Conservation (phyloP, 2,329 filamentous ascomycete genomes). For the Apiospora saccharicola region DNA sequence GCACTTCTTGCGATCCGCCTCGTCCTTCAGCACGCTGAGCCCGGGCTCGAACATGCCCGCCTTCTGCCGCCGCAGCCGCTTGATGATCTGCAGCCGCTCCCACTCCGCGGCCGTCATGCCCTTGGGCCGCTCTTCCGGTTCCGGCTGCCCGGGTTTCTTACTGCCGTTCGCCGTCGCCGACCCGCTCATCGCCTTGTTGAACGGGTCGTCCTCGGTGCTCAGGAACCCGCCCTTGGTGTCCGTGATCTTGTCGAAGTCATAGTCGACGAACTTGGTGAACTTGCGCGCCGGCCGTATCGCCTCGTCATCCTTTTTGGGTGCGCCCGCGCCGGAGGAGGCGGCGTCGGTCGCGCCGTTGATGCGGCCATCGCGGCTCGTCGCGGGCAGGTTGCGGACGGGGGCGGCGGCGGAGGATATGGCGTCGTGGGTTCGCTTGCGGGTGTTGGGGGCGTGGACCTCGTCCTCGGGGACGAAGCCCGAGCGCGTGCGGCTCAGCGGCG, state of each 20-base stretch:
- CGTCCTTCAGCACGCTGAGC: constrained; percentile 74
- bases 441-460: constrained; percentile 65
- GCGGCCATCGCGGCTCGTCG: constrained; percentile 75
- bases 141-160: constrained; percentile 40
- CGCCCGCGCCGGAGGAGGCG: constrained; percentile 39
- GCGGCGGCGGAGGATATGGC: constrained; percentile 59
- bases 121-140: constrained; percentile 72
- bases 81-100: constrained; percentile 82
- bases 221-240: constrained; percentile 97
- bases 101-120: constrained; percentile 92
- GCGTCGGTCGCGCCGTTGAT: constrained; percentile 45
- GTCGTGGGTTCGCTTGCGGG: constrained; percentile 74
- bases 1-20: constrained; percentile 74
- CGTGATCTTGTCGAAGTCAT: constrained; percentile 97
- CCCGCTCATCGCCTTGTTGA: constrained; percentile 78
- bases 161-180: constrained; percentile 42
- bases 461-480: constrained; percentile 77
- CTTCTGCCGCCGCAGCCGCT: constrained; percentile 75
- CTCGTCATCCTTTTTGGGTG: constrained; percentile 47
- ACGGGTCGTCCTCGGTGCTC: constrained; percentile 88
- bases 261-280: constrained; percentile 94
- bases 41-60: constrained; percentile 89
- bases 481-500: constrained; percentile 56
- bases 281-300: constrained; percentile 80
- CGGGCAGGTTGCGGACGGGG: constrained; percentile 41